Evolutionary conservation across 768 basidiomycete genomes (phyloP).

Genomic region (Chalciporus piperatus): DNA sequence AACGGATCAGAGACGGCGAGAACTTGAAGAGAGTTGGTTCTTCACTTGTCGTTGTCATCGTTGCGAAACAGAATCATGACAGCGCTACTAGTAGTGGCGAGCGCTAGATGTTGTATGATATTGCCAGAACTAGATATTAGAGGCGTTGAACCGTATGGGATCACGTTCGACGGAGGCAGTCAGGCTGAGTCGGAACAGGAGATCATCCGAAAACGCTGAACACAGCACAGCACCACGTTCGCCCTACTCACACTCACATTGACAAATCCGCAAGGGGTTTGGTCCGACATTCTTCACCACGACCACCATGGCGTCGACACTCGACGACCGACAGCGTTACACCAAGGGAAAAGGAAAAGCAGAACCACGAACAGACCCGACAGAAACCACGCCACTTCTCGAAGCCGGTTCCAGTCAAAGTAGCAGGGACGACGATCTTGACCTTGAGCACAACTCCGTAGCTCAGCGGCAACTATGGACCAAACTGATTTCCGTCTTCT

Average conservation of each 20-base stretch:
- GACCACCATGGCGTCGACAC: constrained; percentile 20
- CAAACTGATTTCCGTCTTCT: constrained; percentile 47
- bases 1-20: constrained; percentile 37
- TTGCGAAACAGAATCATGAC: constrained; percentile 33
- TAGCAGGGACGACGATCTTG: constrained; percentile 19
- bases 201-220: constrained; percentile 4
- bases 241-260: constrained; percentile 1
- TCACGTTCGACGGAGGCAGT: not conserved
- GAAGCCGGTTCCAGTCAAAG: constrained; percentile 21
- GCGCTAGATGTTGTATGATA: not conserved
- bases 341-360: constrained; percentile 29
- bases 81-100: not conserved
- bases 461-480: constrained; percentile 31
- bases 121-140: not conserved
- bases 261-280: not conserved
- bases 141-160: not conserved
- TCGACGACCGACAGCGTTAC: constrained; percentile 11
- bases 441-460: constrained; percentile 19
- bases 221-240: constrained; percentile 18
- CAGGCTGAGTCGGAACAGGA: not conserved
- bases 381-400: constrained; percentile 32
- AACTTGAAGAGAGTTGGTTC: constrained; percentile 52
- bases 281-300: constrained; percentile 1
- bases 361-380: constrained; percentile 17
- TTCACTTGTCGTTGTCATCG: constrained; percentile 51